phyloP scores from a whole-genome alignment of 148 eudicot species.

The Agrostemma githago region DNA sequence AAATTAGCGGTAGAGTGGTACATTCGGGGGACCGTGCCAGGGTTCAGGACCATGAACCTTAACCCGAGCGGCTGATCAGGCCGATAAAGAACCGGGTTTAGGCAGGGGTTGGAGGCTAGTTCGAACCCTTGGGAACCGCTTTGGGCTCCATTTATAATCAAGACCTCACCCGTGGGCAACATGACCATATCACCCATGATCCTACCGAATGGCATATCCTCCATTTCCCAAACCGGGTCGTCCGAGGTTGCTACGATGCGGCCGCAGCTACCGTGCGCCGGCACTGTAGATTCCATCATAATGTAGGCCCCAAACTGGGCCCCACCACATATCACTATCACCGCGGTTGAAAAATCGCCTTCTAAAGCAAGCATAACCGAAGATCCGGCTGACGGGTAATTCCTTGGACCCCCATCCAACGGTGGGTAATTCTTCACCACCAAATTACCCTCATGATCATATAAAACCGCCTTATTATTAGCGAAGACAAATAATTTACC shows the following conservation, averaged over 20 bases:
- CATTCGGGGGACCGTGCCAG: constrained; percentile 68
- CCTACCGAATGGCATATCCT: constrained; percentile 76
- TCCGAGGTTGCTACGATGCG: constrained; percentile 56
- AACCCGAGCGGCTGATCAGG: constrained; percentile 64
- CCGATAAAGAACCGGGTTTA: constrained; percentile 61
- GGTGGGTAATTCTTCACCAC: constrained; percentile 43
- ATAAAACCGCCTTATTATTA: constrained; percentile 58
- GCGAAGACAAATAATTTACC: constrained; percentile 77
- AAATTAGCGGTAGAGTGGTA: constrained; percentile 91
- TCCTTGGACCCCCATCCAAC: constrained; percentile 79
- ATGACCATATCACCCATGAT: constrained; percentile 97
- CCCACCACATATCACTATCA: constrained; percentile 79
- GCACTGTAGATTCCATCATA: constrained; percentile 37
- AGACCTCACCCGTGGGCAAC: constrained; percentile 67
- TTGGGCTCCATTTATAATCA: constrained; percentile 81
- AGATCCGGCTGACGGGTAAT: constrained; percentile 92
- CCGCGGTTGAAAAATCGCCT: constrained; percentile 57
- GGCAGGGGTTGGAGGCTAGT: constrained; percentile 54
- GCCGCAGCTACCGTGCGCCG: constrained; percentile 86
- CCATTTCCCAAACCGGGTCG: constrained; percentile 77
- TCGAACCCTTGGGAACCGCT: constrained; percentile 86
- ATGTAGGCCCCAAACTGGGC: constrained; percentile 75
- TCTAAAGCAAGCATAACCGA: constrained; percentile 75
- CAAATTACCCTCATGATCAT: constrained; percentile 38
- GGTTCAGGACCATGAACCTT: constrained; percentile 66